Percentiles rank a stretch among this genome's conserved stretches.
Evolutionary conservation across 148 eudicot genomes (phyloP).

Genomic region (Cornus kousa): DNA sequence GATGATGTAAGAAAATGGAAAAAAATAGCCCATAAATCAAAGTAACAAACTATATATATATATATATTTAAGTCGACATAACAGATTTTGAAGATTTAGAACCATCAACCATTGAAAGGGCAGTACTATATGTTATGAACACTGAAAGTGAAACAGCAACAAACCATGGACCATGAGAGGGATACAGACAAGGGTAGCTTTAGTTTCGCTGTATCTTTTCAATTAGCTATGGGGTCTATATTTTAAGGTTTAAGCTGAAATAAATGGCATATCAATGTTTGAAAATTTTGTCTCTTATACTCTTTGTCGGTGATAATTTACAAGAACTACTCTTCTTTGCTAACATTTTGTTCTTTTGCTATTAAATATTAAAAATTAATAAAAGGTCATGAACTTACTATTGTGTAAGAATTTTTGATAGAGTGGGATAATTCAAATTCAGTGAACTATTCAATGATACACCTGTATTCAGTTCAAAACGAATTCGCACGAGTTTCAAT

Average conservation of each 20-base stretch:
- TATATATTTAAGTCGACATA: slow-evolving; percentile 25
- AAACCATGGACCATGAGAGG: slow-evolving; percentile 30
- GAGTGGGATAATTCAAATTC: too few species aligned
- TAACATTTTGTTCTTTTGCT: too few species aligned
- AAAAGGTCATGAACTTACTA: too few species aligned
- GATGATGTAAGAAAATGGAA: slow-evolving; percentile 2
- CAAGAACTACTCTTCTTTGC: too few species aligned
- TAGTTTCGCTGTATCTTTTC: slow-evolving; percentile 24
- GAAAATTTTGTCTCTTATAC: too few species aligned
- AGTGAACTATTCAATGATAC: too few species aligned
- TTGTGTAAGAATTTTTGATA: too few species aligned
- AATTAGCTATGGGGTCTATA: too few species aligned
- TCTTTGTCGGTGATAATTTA: too few species aligned
- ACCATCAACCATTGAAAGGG: slow-evolving; percentile 3
- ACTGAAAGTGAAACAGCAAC: slow-evolving; percentile 29
- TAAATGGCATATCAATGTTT: slow-evolving; percentile 1
- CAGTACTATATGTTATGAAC: slow-evolving; percentile 11
- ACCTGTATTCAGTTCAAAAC: too few species aligned
- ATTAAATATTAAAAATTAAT: too few species aligned
- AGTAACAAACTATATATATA: neutral
- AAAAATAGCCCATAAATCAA: slow-evolving; percentile 7
- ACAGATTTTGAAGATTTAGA: slow-evolving; percentile 19
- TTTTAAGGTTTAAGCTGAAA: neutral
- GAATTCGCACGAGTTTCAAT: too few species aligned
- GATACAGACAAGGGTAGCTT: slow-evolving; percentile 39